Percentiles rank a stretch among this genome's conserved stretches.
phyloP scores from a whole-genome alignment of 106 monocot species.

The Xerophyta viscosa region DNA sequence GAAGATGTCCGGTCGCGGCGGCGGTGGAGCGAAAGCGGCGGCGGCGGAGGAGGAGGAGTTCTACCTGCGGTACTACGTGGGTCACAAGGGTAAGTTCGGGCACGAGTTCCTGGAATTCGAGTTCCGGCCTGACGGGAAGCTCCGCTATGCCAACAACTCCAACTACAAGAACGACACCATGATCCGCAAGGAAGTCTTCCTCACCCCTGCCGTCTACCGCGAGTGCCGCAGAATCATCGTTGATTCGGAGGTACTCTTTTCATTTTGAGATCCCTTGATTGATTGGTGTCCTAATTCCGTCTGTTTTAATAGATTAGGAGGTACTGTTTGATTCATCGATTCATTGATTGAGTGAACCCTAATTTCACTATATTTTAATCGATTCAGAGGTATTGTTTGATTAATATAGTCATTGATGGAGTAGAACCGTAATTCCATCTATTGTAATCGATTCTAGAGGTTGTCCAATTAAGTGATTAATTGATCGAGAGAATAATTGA shows the following conservation, averaged over 20 bases:
- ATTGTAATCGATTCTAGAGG: too few relatives aligned
- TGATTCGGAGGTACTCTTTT: conserved; percentile 87
- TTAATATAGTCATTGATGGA: too few relatives aligned
- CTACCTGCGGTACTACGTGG: conserved; percentile 96
- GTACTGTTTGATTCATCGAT: too few relatives aligned
- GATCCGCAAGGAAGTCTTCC: conserved; percentile 97
- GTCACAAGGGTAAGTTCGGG: conserved; percentile 97
- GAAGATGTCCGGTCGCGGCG: not conserved
- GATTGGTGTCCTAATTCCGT: too few relatives aligned
- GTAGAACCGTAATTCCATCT: too few relatives aligned
- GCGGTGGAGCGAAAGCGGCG: conserved; percentile 9
- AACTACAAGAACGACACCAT: conserved; percentile 99
- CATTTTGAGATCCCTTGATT: too few relatives aligned
- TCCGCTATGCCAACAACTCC: conserved; percentile 96
- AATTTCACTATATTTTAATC: too few relatives aligned
- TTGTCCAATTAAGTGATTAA: too few relatives aligned
- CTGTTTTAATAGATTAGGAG: too few relatives aligned
- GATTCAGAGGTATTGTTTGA: too few relatives aligned
- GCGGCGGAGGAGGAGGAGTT: conserved; percentile 52
- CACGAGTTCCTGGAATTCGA: conserved; percentile 99
- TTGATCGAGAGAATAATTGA: too few relatives aligned
- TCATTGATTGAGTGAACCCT: too few relatives aligned
- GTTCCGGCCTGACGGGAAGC: conserved; percentile 97
- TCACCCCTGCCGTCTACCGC: conserved; percentile 78
- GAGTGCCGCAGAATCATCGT: conserved; percentile 92